Evolutionary conservation across 208 protist species (phyloP).

Genomic region (Naegleria gruberi): DNA sequence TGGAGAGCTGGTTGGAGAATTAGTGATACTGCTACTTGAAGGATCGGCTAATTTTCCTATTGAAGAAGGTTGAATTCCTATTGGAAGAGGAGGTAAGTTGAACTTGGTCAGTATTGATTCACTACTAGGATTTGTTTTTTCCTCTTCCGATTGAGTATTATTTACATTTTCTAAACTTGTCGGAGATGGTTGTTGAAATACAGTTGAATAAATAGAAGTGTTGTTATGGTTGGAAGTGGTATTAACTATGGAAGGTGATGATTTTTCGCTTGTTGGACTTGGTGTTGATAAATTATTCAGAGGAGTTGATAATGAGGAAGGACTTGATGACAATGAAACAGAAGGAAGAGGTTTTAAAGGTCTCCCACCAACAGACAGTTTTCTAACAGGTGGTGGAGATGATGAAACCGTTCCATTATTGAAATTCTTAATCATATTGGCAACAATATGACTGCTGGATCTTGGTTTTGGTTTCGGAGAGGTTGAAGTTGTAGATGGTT

Average conservation of each 20-base stretch:
- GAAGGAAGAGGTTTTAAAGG: no score
- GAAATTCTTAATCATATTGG: no score
- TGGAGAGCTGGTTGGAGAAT: not conserved
- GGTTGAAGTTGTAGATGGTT: no score
- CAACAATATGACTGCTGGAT: no score
- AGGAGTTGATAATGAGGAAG: not conserved
- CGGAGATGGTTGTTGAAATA: not conserved
- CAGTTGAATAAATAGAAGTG: no score
- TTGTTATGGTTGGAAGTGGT: not conserved
- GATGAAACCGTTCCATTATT: no score
- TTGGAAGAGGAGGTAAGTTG: not conserved
- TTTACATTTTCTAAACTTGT: not conserved
- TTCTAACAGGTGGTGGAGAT: no score
- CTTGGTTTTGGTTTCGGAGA: no score
- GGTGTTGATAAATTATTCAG: no score
- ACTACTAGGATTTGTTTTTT: not conserved
- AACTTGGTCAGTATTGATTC: no score
- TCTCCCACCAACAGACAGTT: no score
- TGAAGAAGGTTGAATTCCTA: not conserved
- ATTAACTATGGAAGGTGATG: not conserved
- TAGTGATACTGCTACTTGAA: not conserved
- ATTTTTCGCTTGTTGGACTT: not conserved
- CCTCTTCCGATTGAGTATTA: not conserved
- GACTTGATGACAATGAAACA: not conserved
- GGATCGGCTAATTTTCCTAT: no score